phyloP scores from a whole-genome alignment of 345 rosid species.

The Murraya koenigii region DNA sequence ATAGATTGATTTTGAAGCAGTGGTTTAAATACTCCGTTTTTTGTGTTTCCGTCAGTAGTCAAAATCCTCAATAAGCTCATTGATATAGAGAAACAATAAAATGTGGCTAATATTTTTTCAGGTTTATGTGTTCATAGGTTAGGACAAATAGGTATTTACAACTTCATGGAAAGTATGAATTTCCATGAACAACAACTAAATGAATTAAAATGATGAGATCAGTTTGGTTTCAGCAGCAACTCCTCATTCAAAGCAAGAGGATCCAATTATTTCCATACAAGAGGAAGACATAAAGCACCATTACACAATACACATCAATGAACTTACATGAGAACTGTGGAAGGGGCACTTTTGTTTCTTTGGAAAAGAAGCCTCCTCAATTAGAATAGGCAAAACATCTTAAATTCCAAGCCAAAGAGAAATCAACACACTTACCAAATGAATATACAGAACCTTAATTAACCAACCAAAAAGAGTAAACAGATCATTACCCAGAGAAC shows the following conservation, averaged over 20 bases:
- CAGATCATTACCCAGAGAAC: conserved; percentile 37
- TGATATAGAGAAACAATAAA: background rate
- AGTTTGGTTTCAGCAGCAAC: background rate
- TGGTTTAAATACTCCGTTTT: background rate
- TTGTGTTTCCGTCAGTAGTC: background rate
- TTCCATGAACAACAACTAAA: background rate
- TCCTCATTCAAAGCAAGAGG: background rate
- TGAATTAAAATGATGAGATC: background rate
- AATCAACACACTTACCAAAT: background rate
- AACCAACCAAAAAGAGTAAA: background rate
- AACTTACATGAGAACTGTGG: conserved; percentile 46
- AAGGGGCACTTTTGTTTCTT: conserved; percentile 37
- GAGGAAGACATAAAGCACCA: background rate
- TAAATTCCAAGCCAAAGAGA: conserved; percentile 17
- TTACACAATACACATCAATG: background rate
- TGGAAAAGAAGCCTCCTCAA: conserved; percentile 48
- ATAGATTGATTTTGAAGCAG: background rate
- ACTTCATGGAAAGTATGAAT: background rate
- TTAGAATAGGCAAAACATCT: conserved; percentile 62
- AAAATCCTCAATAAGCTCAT: background rate
- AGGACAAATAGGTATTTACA: background rate
- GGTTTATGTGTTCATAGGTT: background rate
- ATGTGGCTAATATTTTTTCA: background rate
- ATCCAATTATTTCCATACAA: background rate
- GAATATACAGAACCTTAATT: background rate